Evolutionary conservation across 306 rosid species (phyloP), one percentile per base, ranked within the genome.

Genomic region (Acacia acuminata): DNA sequence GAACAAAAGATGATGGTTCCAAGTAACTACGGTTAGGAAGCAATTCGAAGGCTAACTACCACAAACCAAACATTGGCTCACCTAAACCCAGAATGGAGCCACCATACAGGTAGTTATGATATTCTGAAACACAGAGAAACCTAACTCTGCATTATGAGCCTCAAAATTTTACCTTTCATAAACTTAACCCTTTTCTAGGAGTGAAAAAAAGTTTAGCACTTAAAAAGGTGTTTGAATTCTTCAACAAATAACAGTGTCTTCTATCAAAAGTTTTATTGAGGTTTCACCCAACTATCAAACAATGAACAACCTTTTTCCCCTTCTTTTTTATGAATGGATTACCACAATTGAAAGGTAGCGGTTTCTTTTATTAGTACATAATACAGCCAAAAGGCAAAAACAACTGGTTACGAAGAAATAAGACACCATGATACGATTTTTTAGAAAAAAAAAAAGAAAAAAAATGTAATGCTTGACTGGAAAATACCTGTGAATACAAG

Each of bases 401-500:
- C 56, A 50, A 78, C 17, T n/a, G 66, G 36, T 65, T 16, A 11
- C 61, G 38, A 38, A 48, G 71, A 7, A 56, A 63, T 30, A 30
- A 63, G 34, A n/a, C 24, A 27, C 3, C 42, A 68, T 12, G 53
- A 48, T 56, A 55, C 8, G 47, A 8, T n/a, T n/a, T n/a, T n/a
- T n/a, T n/a, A n/a, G n/a, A n/a, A n/a, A n/a, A n/a, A n/a, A n/a
- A n/a, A n/a, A n/a, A n/a, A n/a, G n/a, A 38, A 38, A 38, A 7
- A 79, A 73, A 61, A 53, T 22, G 74, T 40, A 50, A 38, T 4
- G 27, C 12, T 15, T 19, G 67, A 79, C 44, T 25, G 24, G 64
- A 75, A 79, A 64, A 71, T 87, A 96, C 99, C 98, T 96, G 99
- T 20, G 99, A 96, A 58, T 96, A 96, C 74, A 96, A 75, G 93